A percentile compares a stretch with the other conserved stretches of the same genome.
Conservation (phyloP, 140 eudicot species). For the Erigeron philadelphicus region DNA sequence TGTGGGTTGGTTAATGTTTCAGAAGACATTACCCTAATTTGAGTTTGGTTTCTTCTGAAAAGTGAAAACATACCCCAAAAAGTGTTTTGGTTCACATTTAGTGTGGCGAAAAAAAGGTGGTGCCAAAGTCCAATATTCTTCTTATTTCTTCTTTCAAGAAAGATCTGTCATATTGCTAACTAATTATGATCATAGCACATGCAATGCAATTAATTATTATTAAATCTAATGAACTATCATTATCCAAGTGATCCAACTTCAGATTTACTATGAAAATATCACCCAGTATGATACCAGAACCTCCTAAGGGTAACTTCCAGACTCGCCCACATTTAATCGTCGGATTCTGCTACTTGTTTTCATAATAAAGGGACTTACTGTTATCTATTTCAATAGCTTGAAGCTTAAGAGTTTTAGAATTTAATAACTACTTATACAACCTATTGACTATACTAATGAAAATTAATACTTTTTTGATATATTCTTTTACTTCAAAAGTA, state of each 20-base stretch:
- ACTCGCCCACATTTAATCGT: neutral
- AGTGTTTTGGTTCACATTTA: conserved; percentile 10
- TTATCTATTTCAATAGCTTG: too few species aligned
- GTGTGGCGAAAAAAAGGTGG: conserved; percentile 13
- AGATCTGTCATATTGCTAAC: conserved; percentile 5
- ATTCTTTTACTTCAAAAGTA: too few species aligned
- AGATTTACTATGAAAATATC: neutral
- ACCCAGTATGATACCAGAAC: neutral
- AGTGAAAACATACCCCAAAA: conserved; percentile 12
- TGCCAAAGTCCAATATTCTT: conserved; percentile 18
- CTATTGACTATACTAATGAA: too few species aligned
- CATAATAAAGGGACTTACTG: too few species aligned
- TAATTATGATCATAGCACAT: neutral
- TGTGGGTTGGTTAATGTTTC: conserved; percentile 33
- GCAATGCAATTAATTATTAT: neutral
- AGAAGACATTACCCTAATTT: conserved; percentile 27
- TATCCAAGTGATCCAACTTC: conserved; percentile 10
- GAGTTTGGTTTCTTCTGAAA: conserved; percentile 31
- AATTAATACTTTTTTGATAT: too few species aligned
- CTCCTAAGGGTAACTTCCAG: neutral
- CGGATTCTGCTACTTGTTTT: too few species aligned
- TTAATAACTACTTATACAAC: too few species aligned
- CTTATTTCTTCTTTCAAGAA: conserved; percentile 21
- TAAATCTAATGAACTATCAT: neutral
- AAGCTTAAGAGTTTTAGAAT: too few species aligned